These are phyloP conservation scores for Secale cereale DNA, from an alignment of 176 grass and related monocot species.

Conservation along the genomic window DNA sequence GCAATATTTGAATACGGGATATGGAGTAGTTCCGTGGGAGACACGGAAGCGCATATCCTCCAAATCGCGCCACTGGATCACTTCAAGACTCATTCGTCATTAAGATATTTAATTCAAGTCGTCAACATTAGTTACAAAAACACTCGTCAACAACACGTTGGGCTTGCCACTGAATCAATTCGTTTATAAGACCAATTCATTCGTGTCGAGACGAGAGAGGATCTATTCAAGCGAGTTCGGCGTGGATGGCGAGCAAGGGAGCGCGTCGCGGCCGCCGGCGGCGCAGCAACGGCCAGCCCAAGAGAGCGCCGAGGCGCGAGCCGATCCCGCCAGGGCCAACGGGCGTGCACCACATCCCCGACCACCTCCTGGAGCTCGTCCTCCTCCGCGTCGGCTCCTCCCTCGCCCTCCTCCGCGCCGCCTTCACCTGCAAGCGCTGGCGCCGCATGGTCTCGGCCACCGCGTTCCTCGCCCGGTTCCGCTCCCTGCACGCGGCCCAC, in stretches of 20 bases:
- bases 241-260: background rate
- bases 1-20: too few species aligned
- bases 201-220: background rate
- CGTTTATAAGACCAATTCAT: background rate
- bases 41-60: background rate
- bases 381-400: background rate
- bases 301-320: background rate
- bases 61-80: background rate
- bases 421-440: background rate
- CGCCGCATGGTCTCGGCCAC: background rate
- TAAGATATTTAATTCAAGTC: background rate
- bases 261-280: background rate
- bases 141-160: background rate
- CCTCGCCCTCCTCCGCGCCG: background rate
- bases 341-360: background rate
- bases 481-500: background rate
- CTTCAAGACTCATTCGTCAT: background rate
- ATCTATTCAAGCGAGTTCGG: background rate
- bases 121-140: too few species aligned
- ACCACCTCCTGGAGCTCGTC: background rate
- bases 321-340: background rate
- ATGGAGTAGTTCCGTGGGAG: background rate
- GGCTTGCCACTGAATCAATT: background rate
- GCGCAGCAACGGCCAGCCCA: background rate
- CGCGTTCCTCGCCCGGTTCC: background rate